These are phyloP conservation scores for Hypoxylon crocopeplum DNA, from an alignment of 495 filamentous ascomycete genomes.

Conservation along the genomic window DNA sequence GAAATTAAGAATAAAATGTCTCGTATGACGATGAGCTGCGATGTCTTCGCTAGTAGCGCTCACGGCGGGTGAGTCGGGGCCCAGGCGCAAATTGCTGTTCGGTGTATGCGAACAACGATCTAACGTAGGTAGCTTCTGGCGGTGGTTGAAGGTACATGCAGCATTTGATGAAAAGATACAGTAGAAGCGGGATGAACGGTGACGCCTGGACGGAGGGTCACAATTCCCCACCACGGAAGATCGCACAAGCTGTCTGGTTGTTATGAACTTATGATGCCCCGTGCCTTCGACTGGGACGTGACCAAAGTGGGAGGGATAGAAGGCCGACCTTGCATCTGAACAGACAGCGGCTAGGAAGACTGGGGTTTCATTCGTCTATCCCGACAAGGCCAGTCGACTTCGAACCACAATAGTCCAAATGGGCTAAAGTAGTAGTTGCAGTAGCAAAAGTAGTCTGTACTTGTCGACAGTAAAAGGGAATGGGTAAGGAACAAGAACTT, in stretches of 20 bases:
- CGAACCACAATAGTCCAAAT: constrained; percentile 36
- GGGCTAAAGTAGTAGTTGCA: constrained; percentile 17
- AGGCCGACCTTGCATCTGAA: constrained; percentile 50
- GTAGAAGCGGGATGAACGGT: constrained; percentile 44
- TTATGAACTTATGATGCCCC: constrained; percentile 46
- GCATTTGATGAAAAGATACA: constrained; percentile 38
- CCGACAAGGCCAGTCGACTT: constrained; percentile 36
- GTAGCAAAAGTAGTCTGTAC: constrained; percentile 5
- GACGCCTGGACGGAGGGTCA: constrained; percentile 44
- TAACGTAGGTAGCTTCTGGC: constrained; percentile 32
- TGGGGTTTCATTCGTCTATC: constrained; percentile 52
- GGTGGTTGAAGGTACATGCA: constrained; percentile 45
- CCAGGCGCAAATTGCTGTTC: constrained; percentile 41
- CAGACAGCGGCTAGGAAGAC: constrained; percentile 52
- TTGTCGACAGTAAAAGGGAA: constrained; percentile 9
- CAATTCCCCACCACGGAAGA: constrained; percentile 48
- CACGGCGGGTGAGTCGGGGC: constrained; percentile 36
- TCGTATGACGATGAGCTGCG: constrained; percentile 51
- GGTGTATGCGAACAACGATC: constrained; percentile 38
- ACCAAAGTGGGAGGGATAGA: constrained; percentile 46
- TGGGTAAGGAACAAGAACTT: constrained; percentile 18
- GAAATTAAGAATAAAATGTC: constrained; percentile 56
- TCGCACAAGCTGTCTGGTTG: constrained; percentile 40
- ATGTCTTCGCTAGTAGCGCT: constrained; percentile 42
- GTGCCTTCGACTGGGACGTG: constrained; percentile 46